Conservation (phyloP, 1,139 yeast genomes). For the Taphrina confusa region DNA sequence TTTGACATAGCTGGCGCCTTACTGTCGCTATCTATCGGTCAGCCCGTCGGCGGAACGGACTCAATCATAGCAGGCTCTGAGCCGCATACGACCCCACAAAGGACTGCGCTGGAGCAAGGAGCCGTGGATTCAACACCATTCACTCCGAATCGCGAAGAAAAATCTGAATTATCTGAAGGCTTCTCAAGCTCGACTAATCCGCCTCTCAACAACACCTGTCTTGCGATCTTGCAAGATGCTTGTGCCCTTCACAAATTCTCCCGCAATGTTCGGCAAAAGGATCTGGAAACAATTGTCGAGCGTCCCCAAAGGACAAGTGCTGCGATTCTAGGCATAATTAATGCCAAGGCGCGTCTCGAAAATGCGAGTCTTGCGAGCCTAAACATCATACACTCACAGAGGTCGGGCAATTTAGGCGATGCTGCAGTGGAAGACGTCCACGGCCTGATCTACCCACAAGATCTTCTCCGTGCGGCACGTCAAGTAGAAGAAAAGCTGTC, state of each 20-base stretch:
- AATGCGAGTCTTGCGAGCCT: slow-evolving; percentile 45
- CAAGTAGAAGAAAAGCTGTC: slow-evolving; percentile 60
- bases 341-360: slow-evolving; percentile 53
- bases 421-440: slow-evolving; percentile 70
- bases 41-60: not conserved
- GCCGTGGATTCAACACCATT: not conserved
- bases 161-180: not conserved
- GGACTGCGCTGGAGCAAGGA: not conserved
- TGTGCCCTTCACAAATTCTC: slow-evolving; percentile 58
- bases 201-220: not conserved
- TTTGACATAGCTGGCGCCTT: slow-evolving; percentile 3
- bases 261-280: slow-evolving; percentile 65
- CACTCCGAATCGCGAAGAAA: not conserved
- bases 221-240: slow-evolving; percentile 39
- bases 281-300: slow-evolving; percentile 72
- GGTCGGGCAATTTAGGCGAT: slow-evolving; percentile 32
- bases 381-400: slow-evolving; percentile 21
- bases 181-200: not conserved
- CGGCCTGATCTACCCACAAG: slow-evolving; percentile 70
- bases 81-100: not conserved
- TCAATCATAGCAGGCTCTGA: too few relatives aligned
- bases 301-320: slow-evolving; percentile 81
- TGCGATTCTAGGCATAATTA: slow-evolving; percentile 72
- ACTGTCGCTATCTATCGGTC: not conserved
- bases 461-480: slow-evolving; percentile 60